Percentiles rank a stretch among this genome's conserved stretches.
phyloP scores from a whole-genome alignment of 805 yeast species.

The Ogataea degrootiae region DNA sequence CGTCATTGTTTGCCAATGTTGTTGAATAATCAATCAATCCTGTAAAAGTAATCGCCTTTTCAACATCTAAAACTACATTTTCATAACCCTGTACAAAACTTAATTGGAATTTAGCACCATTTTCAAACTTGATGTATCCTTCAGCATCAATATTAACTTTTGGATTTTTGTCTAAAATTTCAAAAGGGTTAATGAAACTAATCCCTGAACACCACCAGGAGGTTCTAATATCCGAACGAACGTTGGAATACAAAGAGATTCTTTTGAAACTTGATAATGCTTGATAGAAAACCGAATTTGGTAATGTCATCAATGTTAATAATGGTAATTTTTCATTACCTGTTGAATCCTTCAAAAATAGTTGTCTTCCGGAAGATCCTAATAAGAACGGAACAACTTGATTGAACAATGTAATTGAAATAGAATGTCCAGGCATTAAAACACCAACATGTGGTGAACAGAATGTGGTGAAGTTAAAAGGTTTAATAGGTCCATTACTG shows the following conservation, averaged over 20 bases:
- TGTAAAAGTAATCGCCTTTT: conserved; percentile 35
- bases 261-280: conserved; percentile 51
- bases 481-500: conserved; percentile 33
- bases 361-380: conserved; percentile 70
- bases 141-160: conserved; percentile 33
- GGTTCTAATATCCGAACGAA: conserved; percentile 74
- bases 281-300: conserved; percentile 52
- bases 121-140: conserved; percentile 39
- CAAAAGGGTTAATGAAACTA: conserved; percentile 56
- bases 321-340: conserved; percentile 38
- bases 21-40: conserved; percentile 17
- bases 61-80: conserved; percentile 52
- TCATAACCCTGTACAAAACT: conserved; percentile 47
- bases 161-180: conserved; percentile 29
- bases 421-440: conserved; percentile 52
- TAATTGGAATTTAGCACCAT: conserved; percentile 34
- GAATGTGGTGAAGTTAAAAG: conserved; percentile 57
- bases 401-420: conserved; percentile 54
- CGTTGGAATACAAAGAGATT: conserved; percentile 64
- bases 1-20: no score
- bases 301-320: conserved; percentile 60
- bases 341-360: conserved; percentile 53
- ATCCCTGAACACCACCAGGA: conserved; percentile 82
- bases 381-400: conserved; percentile 57
- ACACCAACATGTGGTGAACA: conserved; percentile 70